Conservation (phyloP, 2,329 filamentous ascomycete genomes). For the Colletotrichum orbiculare region DNA sequence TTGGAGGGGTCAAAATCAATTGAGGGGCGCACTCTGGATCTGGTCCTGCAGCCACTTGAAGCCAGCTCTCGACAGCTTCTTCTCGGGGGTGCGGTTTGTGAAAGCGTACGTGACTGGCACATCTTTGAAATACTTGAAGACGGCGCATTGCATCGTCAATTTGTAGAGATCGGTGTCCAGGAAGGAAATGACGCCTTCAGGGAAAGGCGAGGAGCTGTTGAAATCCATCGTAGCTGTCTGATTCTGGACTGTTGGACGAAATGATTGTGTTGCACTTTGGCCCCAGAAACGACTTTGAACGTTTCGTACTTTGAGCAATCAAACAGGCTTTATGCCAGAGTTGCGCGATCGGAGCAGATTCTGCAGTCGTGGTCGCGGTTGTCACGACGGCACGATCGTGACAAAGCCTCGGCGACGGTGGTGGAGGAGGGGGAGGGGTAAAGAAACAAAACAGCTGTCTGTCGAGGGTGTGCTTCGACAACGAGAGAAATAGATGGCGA, state of each 20-base stretch:
- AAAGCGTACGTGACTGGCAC: conserved; percentile 89
- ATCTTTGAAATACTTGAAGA: conserved; percentile 90
- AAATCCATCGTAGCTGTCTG: conserved; percentile 64
- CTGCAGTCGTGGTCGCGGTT: conserved; percentile 18
- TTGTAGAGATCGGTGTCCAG: conserved; percentile 92
- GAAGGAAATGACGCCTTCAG: conserved; percentile 84
- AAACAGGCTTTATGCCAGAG: background rate
- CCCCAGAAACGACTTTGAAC: background rate
- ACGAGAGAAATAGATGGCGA: conserved; percentile 16
- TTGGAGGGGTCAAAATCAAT: background rate
- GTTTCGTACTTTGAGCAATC: conserved; percentile 1
- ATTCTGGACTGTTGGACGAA: background rate
- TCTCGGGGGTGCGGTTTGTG: conserved; percentile 94
- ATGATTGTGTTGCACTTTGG: background rate
- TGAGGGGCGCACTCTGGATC: conserved; percentile 72
- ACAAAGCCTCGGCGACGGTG: conserved; percentile 27
- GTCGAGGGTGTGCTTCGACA: too few relatives aligned
- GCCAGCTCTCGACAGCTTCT: conserved; percentile 86
- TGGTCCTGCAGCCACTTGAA: conserved; percentile 89
- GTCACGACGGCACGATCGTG: conserved; percentile 29
- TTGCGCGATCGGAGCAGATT: conserved; percentile 17
- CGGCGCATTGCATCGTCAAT: conserved; percentile 97
- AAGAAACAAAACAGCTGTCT: too few relatives aligned
- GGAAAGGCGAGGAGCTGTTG: conserved; percentile 73
- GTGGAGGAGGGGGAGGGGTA: background rate